Evolutionary conservation across 495 filamentous ascomycete species (phyloP).

Genomic region (Hypoxylon intermedium): DNA sequence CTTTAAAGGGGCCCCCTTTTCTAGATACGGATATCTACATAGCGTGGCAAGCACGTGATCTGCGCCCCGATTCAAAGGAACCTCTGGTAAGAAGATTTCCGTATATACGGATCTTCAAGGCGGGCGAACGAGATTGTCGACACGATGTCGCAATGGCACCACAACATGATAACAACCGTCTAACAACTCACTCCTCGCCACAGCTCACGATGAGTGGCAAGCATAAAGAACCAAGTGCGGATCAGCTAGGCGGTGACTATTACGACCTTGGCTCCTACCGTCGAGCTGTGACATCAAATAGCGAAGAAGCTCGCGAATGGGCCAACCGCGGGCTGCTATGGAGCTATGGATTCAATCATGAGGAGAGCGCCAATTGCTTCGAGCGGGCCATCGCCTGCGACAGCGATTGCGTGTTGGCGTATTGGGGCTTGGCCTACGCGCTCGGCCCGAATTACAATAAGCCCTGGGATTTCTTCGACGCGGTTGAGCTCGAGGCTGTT

Average conservation of each 20-base stretch:
- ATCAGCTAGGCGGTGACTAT: constrained; percentile 42
- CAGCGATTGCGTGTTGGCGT: constrained; percentile 63
- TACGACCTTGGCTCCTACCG: constrained; percentile 65
- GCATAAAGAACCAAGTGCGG: background rate
- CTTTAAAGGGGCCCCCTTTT: too few species aligned
- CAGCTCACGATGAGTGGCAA: constrained; percentile 2
- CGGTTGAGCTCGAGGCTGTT: constrained; percentile 57
- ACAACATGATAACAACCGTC: background rate
- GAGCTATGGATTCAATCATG: constrained; percentile 72
- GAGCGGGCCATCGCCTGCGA: constrained; percentile 62
- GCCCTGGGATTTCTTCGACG: constrained; percentile 71
- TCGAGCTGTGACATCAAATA: constrained; percentile 55
- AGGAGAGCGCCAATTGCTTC: constrained; percentile 66
- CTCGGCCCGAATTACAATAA: constrained; percentile 79
- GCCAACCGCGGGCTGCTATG: constrained; percentile 69
- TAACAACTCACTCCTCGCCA: background rate
- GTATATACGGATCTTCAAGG: too few species aligned
- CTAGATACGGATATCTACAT: too few species aligned
- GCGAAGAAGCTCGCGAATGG: constrained; percentile 60
- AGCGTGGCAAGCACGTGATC: too few species aligned
- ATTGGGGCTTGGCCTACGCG: constrained; percentile 72
- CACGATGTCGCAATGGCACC: background rate
- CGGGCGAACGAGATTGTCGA: too few species aligned
- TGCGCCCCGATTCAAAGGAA: too few species aligned
- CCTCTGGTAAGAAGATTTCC: too few species aligned